These are phyloP conservation scores for Linderniella brevidens DNA, from an alignment of 257 asterid genomes.

Conservation along the genomic window DNA sequence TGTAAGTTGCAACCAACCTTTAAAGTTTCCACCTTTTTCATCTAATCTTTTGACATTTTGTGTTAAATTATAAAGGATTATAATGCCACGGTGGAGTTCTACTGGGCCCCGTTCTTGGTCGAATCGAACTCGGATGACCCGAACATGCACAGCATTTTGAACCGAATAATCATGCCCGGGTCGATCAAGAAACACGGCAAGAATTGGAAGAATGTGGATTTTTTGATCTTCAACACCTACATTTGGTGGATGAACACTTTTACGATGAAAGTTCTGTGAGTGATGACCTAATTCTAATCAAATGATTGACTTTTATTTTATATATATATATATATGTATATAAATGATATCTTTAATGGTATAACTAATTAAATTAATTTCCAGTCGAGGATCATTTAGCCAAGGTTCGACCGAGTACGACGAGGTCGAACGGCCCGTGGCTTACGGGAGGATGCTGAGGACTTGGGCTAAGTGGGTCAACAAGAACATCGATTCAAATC, in stretches of 20 bases:
- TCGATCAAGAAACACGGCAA: conserved; percentile 7
- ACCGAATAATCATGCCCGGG: conserved; percentile 1
- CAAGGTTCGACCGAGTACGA: conserved; percentile 4
- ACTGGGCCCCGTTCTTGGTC: conserved; percentile 54
- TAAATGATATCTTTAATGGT: too few species aligned
- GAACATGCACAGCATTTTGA: conserved; percentile 4
- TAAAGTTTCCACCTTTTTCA: too few species aligned
- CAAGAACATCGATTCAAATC: conserved; percentile 1
- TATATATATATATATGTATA: too few species aligned
- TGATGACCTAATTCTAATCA: neutral
- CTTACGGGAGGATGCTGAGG: conserved; percentile 5
- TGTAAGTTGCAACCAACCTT: too few species aligned
- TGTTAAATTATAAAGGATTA: conserved; percentile 19
- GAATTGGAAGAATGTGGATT: conserved; percentile 9
- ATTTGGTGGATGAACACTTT: conserved; percentile 10
- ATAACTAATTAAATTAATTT: too few species aligned
- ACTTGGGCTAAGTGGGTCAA: conserved; percentile 8
- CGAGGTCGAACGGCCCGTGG: conserved; percentile 5
- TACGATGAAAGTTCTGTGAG: conserved; percentile 8
- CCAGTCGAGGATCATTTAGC: conserved; percentile 6
- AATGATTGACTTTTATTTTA: neutral
- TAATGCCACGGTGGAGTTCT: conserved; percentile 49
- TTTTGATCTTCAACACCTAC: conserved; percentile 7
- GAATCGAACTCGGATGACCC: conserved; percentile 43
- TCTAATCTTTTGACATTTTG: neutral